Base-by-base conservation (phyloP, 257 asterid genomes). In the Phtheirospermum japonicum region DNA sequence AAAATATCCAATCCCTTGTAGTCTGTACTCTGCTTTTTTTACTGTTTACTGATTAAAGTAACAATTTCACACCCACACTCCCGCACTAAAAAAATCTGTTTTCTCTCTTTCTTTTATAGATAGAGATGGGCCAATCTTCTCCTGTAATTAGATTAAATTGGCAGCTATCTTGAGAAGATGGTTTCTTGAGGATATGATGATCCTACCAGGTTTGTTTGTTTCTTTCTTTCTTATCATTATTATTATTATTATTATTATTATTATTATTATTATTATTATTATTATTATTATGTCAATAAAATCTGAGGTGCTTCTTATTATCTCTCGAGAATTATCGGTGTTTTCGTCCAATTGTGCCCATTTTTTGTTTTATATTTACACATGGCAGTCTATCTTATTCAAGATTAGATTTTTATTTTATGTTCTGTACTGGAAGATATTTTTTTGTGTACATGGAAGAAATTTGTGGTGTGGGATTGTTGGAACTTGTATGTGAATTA, bases 401-500 rank as follows among this genome's bases (percentile, higher is more conserved):
- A 74, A 42, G 48, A 52, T 60, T 69, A 64, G 73, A 61, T 57
- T 72, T 69, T 72, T 31, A n/a, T n/a, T n/a, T n/a, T n/a, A n/a
- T n/a, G n/a, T n/a, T n/a, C n/a, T n/a, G n/a, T n/a, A n/a, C n/a
- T n/a, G n/a, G n/a, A n/a, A n/a, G n/a, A n/a, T n/a, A n/a, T n/a
- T n/a, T n/a, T n/a, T n/a, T n/a, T n/a, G n/a, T n/a, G n/a, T n/a
- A n/a, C n/a, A n/a, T n/a, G n/a, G n/a, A n/a, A n/a, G n/a, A n/a
- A n/a, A n/a, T n/a, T n/a, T 74, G 79, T 76, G 90, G 84, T 60
- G 63, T 64, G 76, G 80, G 71, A 79, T 73, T 59, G 33, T 69
- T 64, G 71, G 79, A 74, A 59, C 70, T 68, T 75, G 82, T 55
- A 61, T 49, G 45, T n/a, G n/a, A n/a, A n/a, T n/a, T n/a, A n/a